Base-by-base conservation (phyloP, 2,329 filamentous ascomycete genomes). In the Colletotrichum sp. region DNA sequence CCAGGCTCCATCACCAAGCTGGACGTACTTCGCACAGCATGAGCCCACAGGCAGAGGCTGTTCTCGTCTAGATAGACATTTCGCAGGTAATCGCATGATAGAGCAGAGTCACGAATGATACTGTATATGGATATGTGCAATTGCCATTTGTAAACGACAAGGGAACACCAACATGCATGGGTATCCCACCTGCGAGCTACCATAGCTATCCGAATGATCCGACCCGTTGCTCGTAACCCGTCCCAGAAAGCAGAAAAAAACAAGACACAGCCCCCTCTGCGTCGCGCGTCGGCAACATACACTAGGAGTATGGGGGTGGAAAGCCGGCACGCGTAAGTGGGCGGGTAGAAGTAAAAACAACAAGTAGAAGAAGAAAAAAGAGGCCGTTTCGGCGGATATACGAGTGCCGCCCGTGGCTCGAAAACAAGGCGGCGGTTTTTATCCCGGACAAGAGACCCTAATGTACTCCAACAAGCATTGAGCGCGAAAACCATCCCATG, bases 381-480 rank as follows among this genome's bases (percentile, higher is more conserved):
- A 83, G 82, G 74, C 74, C 74, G 57, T 65, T 73, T 75, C 52
- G 74, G 71, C 71, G 72, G 71, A 76, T 76, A 76, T 76, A 75
- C 71, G 73, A 63, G 34, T 67, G 74, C 74, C 74, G 70, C 64
- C 71, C 34, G 65, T 73, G 63, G 66, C 72, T 71, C 60, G 25
- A 66, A 70, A 70, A 63, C 70, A 66, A 74, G 74, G 74, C 74
- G 66, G 74, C 74, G 30, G 68, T 70, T 67, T 77, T 76, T 76
- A 72, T 75, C 75, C 68, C 72, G 48, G 16, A 77, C 39, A 75
- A 74, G 30, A 61, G 48, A 71, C 71, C 74, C 72, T 71, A 84
- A 85, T 83, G 79, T 85, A 85, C 84, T 85, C 84, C 84, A 77
- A 74, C 72, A 77, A 72, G 63, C 66, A 75, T 65, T 68, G 74